Conservation (phyloP, 192 early-diverging fungal species). For the Umbelopsis sp. region DNA sequence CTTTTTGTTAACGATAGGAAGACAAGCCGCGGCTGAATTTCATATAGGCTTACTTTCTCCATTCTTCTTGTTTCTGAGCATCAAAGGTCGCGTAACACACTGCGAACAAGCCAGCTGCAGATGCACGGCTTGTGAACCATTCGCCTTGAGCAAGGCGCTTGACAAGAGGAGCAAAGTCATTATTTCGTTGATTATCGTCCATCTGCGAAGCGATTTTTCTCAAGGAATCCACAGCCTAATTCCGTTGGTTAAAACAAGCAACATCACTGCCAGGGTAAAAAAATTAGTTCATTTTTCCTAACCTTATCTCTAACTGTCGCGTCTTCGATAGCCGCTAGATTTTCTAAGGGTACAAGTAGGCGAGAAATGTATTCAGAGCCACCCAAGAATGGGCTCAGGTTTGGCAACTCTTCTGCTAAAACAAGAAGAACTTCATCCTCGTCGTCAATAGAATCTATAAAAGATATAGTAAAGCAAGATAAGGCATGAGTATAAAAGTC, state of each 20-base stretch:
- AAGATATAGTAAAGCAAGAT: slow-evolving; percentile 1
- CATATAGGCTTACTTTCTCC: slow-evolving; percentile 63
- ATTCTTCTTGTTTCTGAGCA: slow-evolving; percentile 81
- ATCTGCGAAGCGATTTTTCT: slow-evolving; percentile 81
- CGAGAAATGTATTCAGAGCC: slow-evolving; percentile 86
- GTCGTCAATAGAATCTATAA: slow-evolving; percentile 95
- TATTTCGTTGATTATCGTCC: slow-evolving; percentile 81
- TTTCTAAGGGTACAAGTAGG: slow-evolving; percentile 90
- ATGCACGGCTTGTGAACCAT: slow-evolving; percentile 98
- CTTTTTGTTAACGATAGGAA: neutral
- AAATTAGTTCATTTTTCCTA: neutral
- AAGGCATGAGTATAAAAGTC: neutral
- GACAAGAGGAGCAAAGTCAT: slow-evolving; percentile 88
- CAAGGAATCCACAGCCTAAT: slow-evolving; percentile 93
- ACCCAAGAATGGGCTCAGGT: slow-evolving; percentile 93
- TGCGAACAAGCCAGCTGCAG: slow-evolving; percentile 92
- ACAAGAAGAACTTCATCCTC: slow-evolving; percentile 97
- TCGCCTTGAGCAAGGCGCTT: slow-evolving; percentile 92
- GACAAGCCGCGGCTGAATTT: neutral
- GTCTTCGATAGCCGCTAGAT: slow-evolving; percentile 96
- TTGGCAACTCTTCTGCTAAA: slow-evolving; percentile 92
- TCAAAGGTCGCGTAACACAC: slow-evolving; percentile 78
- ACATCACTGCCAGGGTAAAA: no score
- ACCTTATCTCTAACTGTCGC: slow-evolving; percentile 95
- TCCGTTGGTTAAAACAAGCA: neutral